phyloP scores from a whole-genome alignment of 352 stramenopile genomes.

The Globisporangium uncinulatum region DNA sequence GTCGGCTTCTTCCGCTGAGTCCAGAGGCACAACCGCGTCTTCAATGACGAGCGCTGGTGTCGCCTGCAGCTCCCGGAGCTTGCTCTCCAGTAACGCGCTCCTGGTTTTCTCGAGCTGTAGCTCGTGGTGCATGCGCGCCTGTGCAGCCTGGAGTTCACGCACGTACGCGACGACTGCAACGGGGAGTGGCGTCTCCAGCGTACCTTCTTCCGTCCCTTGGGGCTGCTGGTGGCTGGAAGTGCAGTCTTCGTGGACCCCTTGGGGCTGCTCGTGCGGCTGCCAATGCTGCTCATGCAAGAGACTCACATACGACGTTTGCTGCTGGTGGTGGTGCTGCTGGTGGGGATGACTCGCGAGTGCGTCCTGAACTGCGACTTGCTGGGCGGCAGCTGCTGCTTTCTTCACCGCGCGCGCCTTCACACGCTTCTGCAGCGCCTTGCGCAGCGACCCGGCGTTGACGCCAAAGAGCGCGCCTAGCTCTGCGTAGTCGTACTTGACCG shows the following conservation, averaged over 20 bases:
- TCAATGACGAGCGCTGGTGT: not conserved
- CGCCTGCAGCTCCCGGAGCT: conserved; percentile 46
- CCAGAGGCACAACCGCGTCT: too few relatives aligned
- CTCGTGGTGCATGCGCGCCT: conserved; percentile 47
- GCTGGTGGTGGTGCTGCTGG: not conserved
- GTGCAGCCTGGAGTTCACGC: conserved; percentile 46
- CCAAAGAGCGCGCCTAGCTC: conserved; percentile 1
- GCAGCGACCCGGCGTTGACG: conserved; percentile 1
- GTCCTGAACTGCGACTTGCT: not conserved
- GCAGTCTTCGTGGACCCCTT: not conserved
- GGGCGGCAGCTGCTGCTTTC: not conserved
- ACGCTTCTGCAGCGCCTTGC: not conserved
- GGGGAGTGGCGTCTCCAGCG: not conserved
- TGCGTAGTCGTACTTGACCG: conserved; percentile 1
- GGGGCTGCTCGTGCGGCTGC: conserved; percentile 1
- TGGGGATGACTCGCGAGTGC: not conserved
- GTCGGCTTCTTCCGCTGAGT: too few relatives aligned
- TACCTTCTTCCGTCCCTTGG: not conserved
- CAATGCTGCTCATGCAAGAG: not conserved
- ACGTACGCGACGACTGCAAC: conserved; percentile 23
- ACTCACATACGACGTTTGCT: not conserved
- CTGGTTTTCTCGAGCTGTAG: conserved; percentile 54
- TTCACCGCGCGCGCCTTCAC: not conserved
- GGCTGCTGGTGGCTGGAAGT: not conserved
- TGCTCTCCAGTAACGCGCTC: conserved; percentile 51